phyloP scores from a whole-genome alignment of 345 rosid species.

The Crucihimalaya himalaica region DNA sequence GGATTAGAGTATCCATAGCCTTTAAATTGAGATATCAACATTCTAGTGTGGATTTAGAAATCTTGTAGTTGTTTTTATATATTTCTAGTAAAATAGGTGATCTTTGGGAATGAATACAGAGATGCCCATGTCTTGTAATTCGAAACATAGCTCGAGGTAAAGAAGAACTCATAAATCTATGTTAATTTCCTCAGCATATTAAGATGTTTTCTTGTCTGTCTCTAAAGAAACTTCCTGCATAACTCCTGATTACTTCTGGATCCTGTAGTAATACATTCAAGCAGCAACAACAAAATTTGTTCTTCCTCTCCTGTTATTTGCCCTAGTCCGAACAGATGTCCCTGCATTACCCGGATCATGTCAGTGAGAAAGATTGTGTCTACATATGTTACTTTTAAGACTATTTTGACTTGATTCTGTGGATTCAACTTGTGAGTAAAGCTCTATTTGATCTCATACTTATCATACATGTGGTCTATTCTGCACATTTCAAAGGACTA shows the following conservation, averaged over 20 bases:
- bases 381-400: not conserved
- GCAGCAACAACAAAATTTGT: conserved; percentile 14
- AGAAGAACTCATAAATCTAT: conserved; percentile 1
- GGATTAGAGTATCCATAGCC: not conserved
- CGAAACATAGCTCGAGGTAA: not conserved
- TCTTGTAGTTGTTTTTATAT: not conserved
- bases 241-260: not conserved
- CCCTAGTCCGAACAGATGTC: not conserved
- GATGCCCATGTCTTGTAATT: conserved; percentile 6
- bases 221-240: conserved; percentile 8
- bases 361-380: conserved; percentile 2
- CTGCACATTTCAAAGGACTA: not conserved
- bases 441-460: not conserved
- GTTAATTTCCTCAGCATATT: conserved; percentile 21
- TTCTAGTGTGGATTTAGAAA: not conserved
- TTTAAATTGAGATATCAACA: not conserved
- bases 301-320: conserved; percentile 11
- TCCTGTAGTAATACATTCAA: not conserved
- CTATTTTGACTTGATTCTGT: not conserved
- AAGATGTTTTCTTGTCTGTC: not conserved
- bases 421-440: not conserved
- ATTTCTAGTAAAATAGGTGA: not conserved
- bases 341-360: not conserved
- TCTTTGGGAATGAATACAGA: not conserved
- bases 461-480: not conserved